Conservation (phyloP, 495 filamentous ascomycete species). For the Penicillium coffeae region DNA sequence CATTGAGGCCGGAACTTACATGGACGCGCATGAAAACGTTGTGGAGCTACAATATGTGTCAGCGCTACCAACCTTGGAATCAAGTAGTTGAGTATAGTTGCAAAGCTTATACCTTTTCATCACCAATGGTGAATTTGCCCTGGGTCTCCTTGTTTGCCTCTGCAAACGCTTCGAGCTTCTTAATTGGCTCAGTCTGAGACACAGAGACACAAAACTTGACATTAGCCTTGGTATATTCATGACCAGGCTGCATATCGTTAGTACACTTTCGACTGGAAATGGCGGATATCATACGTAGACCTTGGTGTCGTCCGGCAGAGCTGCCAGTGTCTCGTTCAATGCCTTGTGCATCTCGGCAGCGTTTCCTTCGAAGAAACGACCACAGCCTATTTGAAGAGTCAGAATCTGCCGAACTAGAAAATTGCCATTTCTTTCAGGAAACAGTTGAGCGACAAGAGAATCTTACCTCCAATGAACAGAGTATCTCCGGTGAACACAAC, state of each 20-base stretch:
- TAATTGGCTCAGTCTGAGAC: conserved; percentile 66
- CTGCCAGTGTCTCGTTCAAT: conserved; percentile 76
- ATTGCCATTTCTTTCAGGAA: not conserved
- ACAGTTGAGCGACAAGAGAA: not conserved
- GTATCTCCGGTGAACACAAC: conserved; percentile 96
- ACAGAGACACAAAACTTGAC: conserved; percentile 80
- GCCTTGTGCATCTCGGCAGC: conserved; percentile 89
- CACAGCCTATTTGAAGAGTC: conserved; percentile 61
- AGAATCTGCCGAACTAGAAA: not conserved
- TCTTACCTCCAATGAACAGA: conserved; percentile 82
- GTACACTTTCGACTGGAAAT: not conserved
- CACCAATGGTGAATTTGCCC: conserved; percentile 93
- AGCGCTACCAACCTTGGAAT: not conserved
- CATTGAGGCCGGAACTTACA: conserved; percentile 44
- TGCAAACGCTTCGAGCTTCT: conserved; percentile 72
- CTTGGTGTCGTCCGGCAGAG: conserved; percentile 84
- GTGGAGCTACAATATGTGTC: conserved; percentile 61
- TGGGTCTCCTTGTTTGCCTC: conserved; percentile 81
- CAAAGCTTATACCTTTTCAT: conserved; percentile 76
- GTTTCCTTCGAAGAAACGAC: conserved; percentile 94
- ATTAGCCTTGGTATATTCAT: conserved; percentile 95
- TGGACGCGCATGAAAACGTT: conserved; percentile 95
- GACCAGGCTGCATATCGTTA: conserved; percentile 62
- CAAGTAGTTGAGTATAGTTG: too few species aligned
- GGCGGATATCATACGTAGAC: conserved; percentile 66